Evolutionary conservation across 345 rosid genomes (phyloP).

Genomic region (Populus davidiana): DNA sequence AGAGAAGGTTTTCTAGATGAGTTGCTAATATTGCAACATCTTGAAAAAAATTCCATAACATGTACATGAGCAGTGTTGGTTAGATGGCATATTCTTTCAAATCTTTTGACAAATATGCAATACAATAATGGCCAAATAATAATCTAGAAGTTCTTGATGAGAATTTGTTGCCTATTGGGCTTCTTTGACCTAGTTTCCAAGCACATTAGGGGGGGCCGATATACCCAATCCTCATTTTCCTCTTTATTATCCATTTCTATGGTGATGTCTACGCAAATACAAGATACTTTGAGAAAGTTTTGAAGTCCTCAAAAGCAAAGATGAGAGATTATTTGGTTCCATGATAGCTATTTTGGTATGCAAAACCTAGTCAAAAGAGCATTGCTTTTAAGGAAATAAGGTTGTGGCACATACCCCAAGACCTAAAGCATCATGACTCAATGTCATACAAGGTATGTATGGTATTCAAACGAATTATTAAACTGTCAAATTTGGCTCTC

Average conservation of each 20-base stretch:
- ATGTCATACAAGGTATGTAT: neutral
- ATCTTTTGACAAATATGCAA: neutral
- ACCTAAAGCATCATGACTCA: neutral
- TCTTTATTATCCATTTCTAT: neutral
- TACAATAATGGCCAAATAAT: neutral
- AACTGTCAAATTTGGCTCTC: neutral
- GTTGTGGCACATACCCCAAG: neutral
- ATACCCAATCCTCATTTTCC: neutral
- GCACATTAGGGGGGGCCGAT: neutral
- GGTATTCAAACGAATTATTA: neutral
- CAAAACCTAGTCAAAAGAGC: neutral
- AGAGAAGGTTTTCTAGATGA: neutral
- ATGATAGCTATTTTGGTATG: neutral
- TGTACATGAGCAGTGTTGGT: neutral
- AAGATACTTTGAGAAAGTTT: neutral
- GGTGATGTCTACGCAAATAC: too few relatives aligned
- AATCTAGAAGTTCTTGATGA: neutral
- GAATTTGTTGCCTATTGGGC: neutral
- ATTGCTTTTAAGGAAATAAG: neutral
- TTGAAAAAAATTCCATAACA: neutral
- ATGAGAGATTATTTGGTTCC: neutral
- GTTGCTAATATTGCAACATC: neutral
- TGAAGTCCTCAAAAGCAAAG: neutral
- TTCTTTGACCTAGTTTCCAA: neutral
- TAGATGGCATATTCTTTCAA: neutral